phyloP scores from a whole-genome alignment of 2,329 filamentous ascomycete species.

The Emmonsiellopsis sp. region DNA sequence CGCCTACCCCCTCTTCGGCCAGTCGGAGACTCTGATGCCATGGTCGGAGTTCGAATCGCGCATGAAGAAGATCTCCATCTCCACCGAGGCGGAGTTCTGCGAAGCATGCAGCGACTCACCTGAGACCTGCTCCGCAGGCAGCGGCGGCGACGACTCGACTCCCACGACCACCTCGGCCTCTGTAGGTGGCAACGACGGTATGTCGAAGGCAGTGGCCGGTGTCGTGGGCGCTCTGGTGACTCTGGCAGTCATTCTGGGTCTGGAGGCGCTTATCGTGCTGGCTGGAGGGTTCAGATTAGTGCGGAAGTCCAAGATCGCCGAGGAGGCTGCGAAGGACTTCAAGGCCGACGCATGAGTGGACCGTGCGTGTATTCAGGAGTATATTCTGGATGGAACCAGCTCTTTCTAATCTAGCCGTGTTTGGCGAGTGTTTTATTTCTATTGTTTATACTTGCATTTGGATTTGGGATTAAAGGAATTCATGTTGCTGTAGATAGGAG shows the following conservation, averaged over 20 bases:
- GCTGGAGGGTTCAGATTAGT: conserved; percentile 50
- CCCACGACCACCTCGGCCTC: conserved; percentile 17
- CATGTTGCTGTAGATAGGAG: too few species aligned
- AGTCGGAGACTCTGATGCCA: conserved; percentile 44
- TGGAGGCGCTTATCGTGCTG: conserved; percentile 45
- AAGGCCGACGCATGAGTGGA: conserved; percentile 2
- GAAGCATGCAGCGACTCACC: conserved; percentile 61
- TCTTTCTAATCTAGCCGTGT: too few species aligned
- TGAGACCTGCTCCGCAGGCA: conserved; percentile 51
- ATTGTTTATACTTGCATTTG: too few species aligned
- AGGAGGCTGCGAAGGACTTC: not conserved
- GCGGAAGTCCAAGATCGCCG: conserved; percentile 34
- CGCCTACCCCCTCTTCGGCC: conserved; percentile 54
- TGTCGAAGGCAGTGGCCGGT: conserved; percentile 65
- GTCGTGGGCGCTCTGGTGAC: conserved; percentile 68
- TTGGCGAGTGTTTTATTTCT: too few species aligned
- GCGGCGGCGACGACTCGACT: conserved; percentile 20
- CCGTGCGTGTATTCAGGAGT: too few species aligned
- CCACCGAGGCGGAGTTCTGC: conserved; percentile 62
- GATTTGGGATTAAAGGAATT: too few species aligned
- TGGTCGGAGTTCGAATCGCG: conserved; percentile 59
- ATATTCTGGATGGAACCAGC: too few species aligned
- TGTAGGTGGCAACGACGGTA: conserved; percentile 27
- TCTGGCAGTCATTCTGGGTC: conserved; percentile 51
- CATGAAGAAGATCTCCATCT: conserved; percentile 59